Conservation (phyloP, 2,329 filamentous ascomycete species). For the Piedraia hortae region DNA sequence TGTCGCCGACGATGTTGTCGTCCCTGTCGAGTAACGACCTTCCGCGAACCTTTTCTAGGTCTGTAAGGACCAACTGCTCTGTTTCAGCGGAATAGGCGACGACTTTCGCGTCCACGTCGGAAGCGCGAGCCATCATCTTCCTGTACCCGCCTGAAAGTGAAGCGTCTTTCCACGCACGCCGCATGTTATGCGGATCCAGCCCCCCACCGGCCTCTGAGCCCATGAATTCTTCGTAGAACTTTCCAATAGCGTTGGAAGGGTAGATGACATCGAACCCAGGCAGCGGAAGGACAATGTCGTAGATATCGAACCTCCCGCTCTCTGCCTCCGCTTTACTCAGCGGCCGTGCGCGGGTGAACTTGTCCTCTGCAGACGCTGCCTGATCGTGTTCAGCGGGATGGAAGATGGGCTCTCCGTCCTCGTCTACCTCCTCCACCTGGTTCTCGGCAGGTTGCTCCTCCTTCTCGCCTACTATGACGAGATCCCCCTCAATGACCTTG, state of each 20-base stretch:
- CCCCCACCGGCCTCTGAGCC: conserved; percentile 43
- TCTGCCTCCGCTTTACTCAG: conserved; percentile 52
- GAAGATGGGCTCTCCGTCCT: conserved; percentile 38
- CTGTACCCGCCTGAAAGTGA: conserved; percentile 74
- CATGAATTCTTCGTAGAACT: conserved; percentile 75
- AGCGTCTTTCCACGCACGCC: conserved; percentile 58
- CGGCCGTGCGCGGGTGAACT: conserved; percentile 40
- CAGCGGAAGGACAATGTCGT: conserved; percentile 73
- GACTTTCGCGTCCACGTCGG: conserved; percentile 36
- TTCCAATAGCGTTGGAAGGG: conserved; percentile 55
- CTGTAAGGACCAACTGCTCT: conserved; percentile 72
- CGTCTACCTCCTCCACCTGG: conserved; percentile 25
- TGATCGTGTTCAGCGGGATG: conserved; percentile 28
- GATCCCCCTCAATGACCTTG: conserved; percentile 56
- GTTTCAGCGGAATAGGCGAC: conserved; percentile 40
- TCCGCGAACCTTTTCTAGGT: conserved; percentile 36
- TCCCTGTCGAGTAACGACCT: conserved; percentile 3
- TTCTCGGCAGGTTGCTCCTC: conserved; percentile 7
- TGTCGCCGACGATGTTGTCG: conserved; percentile 11
- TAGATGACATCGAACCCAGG: conserved; percentile 79
- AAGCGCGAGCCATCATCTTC: conserved; percentile 50
- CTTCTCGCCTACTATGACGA: conserved; percentile 41
- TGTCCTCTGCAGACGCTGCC: conserved; percentile 24
- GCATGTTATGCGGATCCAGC: conserved; percentile 67
- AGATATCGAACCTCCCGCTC: conserved; percentile 51